Evolutionary conservation across 257 asterid species (phyloP).

Genomic region (Solanum verrucosum): DNA sequence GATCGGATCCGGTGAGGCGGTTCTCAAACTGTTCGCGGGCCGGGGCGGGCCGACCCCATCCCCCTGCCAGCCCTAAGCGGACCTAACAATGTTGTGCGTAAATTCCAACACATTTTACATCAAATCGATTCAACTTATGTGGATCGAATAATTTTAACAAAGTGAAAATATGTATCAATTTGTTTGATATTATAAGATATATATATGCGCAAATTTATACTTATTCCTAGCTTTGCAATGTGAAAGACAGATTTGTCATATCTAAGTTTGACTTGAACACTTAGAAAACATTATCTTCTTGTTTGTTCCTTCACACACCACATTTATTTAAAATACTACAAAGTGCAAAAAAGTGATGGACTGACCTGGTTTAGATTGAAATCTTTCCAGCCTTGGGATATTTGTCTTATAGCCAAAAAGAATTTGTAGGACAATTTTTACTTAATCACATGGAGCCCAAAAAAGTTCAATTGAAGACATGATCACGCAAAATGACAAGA

Average conservation of each 20-base stretch:
- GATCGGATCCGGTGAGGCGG: too few species aligned
- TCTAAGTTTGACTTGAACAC: slow-evolving; percentile 2
- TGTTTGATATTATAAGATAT: background rate
- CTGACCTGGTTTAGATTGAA: background rate
- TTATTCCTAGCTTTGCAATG: background rate
- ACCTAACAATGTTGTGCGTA: background rate
- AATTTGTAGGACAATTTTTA: background rate
- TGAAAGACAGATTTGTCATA: background rate
- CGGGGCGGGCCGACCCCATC: too few species aligned
- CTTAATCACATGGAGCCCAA: slow-evolving; percentile 27
- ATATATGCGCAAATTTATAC: background rate
- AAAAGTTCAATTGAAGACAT: slow-evolving; percentile 12
- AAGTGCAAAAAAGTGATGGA: background rate
- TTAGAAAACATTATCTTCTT: background rate
- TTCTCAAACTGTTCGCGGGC: too few species aligned
- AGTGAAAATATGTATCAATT: background rate
- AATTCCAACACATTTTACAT: background rate
- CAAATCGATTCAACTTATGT: background rate
- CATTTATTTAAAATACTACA: background rate
- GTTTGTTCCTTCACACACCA: background rate
- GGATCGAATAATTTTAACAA: background rate
- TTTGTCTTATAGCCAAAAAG: slow-evolving; percentile 8
- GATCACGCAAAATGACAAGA: slow-evolving; percentile 16
- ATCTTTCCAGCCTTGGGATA: slow-evolving; percentile 12
- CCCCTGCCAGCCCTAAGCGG: background rate